These are phyloP conservation scores for Teratosphaeria epicoccoides DNA, from an alignment of 2,329 filamentous ascomycete genomes.

Conservation along the genomic window DNA sequence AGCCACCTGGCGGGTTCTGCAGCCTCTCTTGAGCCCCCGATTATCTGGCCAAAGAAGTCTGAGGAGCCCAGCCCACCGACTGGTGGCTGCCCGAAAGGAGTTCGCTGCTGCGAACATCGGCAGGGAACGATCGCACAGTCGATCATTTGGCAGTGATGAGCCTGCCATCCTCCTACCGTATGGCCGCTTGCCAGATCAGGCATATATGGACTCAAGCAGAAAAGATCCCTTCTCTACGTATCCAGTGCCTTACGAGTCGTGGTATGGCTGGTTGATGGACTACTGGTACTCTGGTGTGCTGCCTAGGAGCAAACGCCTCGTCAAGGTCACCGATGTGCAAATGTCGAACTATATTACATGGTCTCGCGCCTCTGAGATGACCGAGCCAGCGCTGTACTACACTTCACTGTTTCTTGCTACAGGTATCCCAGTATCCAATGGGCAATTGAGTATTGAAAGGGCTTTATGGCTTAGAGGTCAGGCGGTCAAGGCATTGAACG, in stretches of 20 bases:
- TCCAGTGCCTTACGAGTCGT: slow-evolving; percentile 12
- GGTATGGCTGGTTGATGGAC: slow-evolving; percentile 14
- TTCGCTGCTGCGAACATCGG: slow-evolving; percentile 3
- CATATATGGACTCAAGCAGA: slow-evolving; percentile 10
- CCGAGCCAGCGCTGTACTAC: slow-evolving; percentile 15
- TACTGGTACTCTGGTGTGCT: slow-evolving; percentile 12
- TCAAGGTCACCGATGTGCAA: slow-evolving; percentile 10
- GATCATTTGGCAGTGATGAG: not conserved
- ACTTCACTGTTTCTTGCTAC: slow-evolving; percentile 14
- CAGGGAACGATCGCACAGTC: slow-evolving; percentile 3
- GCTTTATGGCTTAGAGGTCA: slow-evolving; percentile 7
- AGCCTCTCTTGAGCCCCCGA: not conserved
- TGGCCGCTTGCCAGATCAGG: slow-evolving; percentile 7
- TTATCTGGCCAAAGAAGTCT: not conserved
- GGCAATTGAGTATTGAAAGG: slow-evolving; percentile 4
- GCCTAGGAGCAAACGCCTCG: slow-evolving; percentile 7
- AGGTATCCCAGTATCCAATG: slow-evolving; percentile 11
- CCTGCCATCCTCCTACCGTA: not conserved
- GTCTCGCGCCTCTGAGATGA: slow-evolving; percentile 12
- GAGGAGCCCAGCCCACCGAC: not conserved
- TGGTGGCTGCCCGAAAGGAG: not conserved
- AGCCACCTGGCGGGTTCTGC: not conserved
- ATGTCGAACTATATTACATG: slow-evolving; percentile 10
- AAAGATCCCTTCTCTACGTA: slow-evolving; percentile 15
- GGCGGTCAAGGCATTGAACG: slow-evolving; percentile 10